Base-by-base conservation (phyloP, 768 basidiomycete species). In the Phaffia tasmanica region DNA sequence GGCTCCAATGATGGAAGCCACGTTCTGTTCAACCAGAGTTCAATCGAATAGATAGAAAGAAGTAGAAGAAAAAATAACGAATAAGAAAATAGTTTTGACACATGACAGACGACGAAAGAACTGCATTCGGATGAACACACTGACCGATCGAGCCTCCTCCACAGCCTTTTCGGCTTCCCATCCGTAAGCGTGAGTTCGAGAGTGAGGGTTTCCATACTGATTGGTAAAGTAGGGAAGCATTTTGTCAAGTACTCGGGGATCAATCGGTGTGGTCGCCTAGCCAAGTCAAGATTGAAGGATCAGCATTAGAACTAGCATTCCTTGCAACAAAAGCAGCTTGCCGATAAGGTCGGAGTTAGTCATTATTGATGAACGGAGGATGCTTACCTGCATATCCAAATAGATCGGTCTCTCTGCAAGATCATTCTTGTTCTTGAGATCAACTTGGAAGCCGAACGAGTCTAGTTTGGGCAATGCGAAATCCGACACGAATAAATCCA, bases 121-220 rank as follows among this genome's bases (percentile, higher is more conserved):
- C 35, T 42, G 35, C 35, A 11, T 48, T 47, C 55, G 35, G 49
- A 5, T 30, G 64, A n/a, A n/a, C 42, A 42, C 19, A 74, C 73
- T 25, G 61, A 85, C 91, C 81, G 88, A 85, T 63, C 95, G 83
- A 2, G 91, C 93, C 69, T 86, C 84, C 74, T 98, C 95, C 8
- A 95, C 89, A 0, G 87, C 95, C 73, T 86, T 81, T 73, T 99
- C 95, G 7, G 94, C 90, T 78, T 99, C 95, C 95, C 95, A 99
- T 3, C 95, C 95, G 76, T 98, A 99, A 0, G 95, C 91, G 77
- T 99, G 95, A 32, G 95, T 98, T 64, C 95, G 84, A 35, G 90
- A 93, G 75, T 98, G 95, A 11, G 95, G 94, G 77, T 98, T 99
- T 4, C 95, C 95, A 74, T 87, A 98, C 75, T 90, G 89, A 75